These are phyloP conservation scores for Stephanodiscus minutulus DNA, from an alignment of 108 stramenopile genomes.

Conservation along the genomic window DNA sequence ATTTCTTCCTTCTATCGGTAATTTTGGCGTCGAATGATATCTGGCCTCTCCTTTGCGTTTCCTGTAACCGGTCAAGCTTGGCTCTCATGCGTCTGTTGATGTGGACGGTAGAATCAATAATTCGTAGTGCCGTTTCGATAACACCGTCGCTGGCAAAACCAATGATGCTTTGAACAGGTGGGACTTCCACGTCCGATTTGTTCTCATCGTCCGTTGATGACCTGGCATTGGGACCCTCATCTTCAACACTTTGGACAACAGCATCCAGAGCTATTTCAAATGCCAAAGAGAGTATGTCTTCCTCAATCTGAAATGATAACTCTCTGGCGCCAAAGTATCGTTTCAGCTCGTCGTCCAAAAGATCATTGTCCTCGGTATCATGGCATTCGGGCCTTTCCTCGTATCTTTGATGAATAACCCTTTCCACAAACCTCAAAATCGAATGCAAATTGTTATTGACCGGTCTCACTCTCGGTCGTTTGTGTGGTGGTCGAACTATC, in stretches of 20 bases:
- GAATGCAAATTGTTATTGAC: conserved; percentile 35
- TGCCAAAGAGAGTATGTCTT: conserved; percentile 31
- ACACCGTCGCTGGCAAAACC: conserved; percentile 3
- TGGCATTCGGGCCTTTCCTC: not conserved
- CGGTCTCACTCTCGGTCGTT: conserved; percentile 11
- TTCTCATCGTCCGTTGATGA: not conserved
- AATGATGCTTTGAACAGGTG: conserved; percentile 3
- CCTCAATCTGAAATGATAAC: conserved; percentile 18
- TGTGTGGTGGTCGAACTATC: conserved; percentile 9
- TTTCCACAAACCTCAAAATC: conserved; percentile 32
- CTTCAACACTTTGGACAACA: conserved; percentile 13
- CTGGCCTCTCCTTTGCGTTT: not conserved
- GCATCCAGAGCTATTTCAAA: conserved; percentile 37
- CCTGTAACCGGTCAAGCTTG: not conserved
- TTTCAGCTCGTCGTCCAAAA: conserved; percentile 27
- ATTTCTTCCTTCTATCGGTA: conserved; percentile 19
- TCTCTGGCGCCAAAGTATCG: conserved; percentile 31
- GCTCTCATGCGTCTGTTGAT: conserved; percentile 18
- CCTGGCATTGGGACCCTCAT: not conserved
- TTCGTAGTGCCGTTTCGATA: conserved; percentile 29
- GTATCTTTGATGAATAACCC: conserved; percentile 26
- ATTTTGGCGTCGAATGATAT: not conserved
- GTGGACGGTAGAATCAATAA: conserved; percentile 23
- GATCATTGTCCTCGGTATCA: not conserved
- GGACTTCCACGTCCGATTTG: not conserved